These are phyloP conservation scores for Botrytis hyacinthi DNA, from an alignment of 2,329 filamentous ascomycete genomes.

Conservation along the genomic window DNA sequence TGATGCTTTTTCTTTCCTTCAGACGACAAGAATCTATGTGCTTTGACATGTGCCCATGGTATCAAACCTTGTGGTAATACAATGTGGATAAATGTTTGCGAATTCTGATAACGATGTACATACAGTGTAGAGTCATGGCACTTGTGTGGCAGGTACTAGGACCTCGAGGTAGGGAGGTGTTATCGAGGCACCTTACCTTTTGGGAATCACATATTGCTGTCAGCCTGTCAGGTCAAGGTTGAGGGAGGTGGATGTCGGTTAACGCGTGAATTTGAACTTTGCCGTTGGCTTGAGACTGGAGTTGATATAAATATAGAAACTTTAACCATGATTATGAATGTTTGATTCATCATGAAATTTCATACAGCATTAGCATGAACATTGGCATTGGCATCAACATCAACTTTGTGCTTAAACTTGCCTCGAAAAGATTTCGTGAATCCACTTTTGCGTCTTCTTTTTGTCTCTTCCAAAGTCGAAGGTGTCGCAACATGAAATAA, in stretches of 20 bases:
- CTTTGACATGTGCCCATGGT: background rate
- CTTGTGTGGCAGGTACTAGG: background rate
- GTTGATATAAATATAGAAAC: background rate
- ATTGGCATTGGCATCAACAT: background rate
- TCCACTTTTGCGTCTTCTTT: background rate
- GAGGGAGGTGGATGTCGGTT: background rate
- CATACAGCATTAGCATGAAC: background rate
- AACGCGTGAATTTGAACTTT: background rate
- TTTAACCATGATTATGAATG: background rate
- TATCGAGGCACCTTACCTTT: background rate
- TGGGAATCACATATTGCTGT: background rate
- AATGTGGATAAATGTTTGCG: background rate
- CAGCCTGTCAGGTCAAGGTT: background rate
- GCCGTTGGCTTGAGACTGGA: background rate
- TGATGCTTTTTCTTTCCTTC: background rate
- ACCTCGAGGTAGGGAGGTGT: background rate
- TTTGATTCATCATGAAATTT: background rate
- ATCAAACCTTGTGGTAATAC: background rate
- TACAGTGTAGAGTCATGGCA: background rate
- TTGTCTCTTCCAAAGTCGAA: no score
- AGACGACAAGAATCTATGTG: background rate
- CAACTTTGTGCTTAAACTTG: background rate
- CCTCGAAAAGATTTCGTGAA: background rate
- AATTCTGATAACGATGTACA: background rate
- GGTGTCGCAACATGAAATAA: background rate